phyloP scores from a whole-genome alignment of 108 stramenopile species.

The Nitzschia inconspicua region DNA sequence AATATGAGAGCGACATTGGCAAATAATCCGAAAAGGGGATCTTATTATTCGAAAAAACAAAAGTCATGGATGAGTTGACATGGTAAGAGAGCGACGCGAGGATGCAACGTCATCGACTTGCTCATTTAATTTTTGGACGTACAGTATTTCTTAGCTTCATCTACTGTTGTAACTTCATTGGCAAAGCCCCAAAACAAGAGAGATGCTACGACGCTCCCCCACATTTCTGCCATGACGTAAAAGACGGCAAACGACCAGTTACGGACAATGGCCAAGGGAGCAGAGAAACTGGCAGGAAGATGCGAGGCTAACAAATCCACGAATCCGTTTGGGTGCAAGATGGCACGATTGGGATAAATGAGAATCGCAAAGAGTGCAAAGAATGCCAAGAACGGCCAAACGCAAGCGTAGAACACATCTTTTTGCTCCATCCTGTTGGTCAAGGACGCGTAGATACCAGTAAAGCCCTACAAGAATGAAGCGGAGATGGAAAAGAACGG shows the following conservation, averaged over 20 bases:
- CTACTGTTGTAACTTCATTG: slow-evolving; percentile 95
- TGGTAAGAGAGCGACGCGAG: background rate
- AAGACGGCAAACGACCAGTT: slow-evolving; percentile 97
- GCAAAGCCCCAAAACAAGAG: slow-evolving; percentile 98
- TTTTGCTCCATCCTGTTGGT: slow-evolving; percentile 83
- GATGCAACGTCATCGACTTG: background rate
- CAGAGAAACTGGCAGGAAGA: slow-evolving; percentile 77
- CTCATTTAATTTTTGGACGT: slow-evolving; percentile 29
- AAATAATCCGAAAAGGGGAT: slow-evolving; percentile 94
- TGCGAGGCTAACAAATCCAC: slow-evolving; percentile 61
- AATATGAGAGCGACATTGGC: slow-evolving; percentile 97
- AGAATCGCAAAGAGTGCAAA: slow-evolving; percentile 84
- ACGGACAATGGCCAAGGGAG: slow-evolving; percentile 78
- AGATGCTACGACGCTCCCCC: slow-evolving; percentile 94
- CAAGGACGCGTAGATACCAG: slow-evolving; percentile 84
- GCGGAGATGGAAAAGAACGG: slow-evolving; percentile 16
- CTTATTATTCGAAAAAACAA: slow-evolving; percentile 23
- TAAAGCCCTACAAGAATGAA: too few species aligned
- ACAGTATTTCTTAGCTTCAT: slow-evolving; percentile 96
- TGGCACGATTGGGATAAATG: slow-evolving; percentile 81
- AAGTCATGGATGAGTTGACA: slow-evolving; percentile 1
- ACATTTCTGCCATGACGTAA: slow-evolving; percentile 97
- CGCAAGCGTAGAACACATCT: slow-evolving; percentile 88
- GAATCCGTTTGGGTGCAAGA: slow-evolving; percentile 89
- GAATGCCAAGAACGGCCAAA: slow-evolving; percentile 89